phyloP scores from a whole-genome alignment of 2,329 filamentous ascomycete species.

The Colletotrichum sp. region DNA sequence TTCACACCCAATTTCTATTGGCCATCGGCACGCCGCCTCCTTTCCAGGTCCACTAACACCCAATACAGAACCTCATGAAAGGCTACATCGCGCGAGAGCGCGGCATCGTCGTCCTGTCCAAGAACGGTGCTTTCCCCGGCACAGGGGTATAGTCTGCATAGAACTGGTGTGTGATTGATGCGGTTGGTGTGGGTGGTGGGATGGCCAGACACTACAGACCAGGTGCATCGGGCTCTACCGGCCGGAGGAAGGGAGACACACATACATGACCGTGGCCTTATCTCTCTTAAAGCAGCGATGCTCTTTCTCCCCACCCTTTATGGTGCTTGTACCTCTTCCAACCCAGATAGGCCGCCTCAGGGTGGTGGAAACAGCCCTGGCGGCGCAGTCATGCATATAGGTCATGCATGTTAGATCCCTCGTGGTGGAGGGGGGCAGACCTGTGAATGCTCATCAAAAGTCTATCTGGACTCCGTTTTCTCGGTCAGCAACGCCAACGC shows the following conservation, averaged over 20 bases:
- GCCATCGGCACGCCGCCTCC: not conserved
- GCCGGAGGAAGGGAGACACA: not conserved
- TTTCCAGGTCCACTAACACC: conserved; percentile 37
- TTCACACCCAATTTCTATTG: not conserved
- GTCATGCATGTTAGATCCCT: not conserved
- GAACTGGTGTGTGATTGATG: not conserved
- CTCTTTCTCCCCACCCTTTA: not conserved
- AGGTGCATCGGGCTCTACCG: not conserved
- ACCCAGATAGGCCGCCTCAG: not conserved
- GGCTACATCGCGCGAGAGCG: conserved; percentile 95
- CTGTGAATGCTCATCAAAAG: not conserved
- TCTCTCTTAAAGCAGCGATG: not conserved
- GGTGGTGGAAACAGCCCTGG: not conserved
- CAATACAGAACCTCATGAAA: conserved; percentile 84
- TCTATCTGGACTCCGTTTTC: not conserved
- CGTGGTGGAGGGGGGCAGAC: not conserved
- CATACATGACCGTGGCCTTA: not conserved
- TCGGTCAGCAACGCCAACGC: not conserved
- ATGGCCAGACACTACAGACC: not conserved
- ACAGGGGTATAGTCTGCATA: conserved; percentile 65
- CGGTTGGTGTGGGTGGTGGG: not conserved
- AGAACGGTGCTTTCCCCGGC: conserved; percentile 90
- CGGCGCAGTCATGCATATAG: not conserved
- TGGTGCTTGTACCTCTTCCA: not conserved
- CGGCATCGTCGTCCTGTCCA: conserved; percentile 90